Evolutionary conservation across 441 rosid species (phyloP).

Genomic region (Pelargonium cotyledonis): DNA sequence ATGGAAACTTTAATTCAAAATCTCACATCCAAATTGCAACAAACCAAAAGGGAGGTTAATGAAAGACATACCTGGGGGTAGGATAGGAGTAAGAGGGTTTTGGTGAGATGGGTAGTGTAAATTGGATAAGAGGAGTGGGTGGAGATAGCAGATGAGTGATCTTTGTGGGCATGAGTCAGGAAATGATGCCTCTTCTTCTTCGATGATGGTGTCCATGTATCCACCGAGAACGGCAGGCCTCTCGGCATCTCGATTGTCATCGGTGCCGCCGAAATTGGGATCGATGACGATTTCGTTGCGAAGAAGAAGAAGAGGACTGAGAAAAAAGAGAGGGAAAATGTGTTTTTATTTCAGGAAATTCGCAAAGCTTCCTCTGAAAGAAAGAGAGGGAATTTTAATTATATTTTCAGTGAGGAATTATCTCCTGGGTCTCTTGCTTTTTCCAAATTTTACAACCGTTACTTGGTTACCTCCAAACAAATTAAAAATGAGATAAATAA

Average conservation of each 20-base stretch:
- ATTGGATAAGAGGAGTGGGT: slow-evolving; percentile 49
- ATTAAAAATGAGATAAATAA: too few species aligned
- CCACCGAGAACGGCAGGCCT: slow-evolving; percentile 83
- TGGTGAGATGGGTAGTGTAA: slow-evolving; percentile 58
- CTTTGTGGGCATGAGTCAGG: slow-evolving; percentile 79
- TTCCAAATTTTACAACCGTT: too few species aligned
- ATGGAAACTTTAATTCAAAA: neutral
- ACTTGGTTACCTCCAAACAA: too few species aligned
- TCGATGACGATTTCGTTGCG: neutral
- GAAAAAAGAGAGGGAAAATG: neutral
- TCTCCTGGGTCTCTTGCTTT: too few species aligned
- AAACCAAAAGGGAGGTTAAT: neutral
- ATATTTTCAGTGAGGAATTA: too few species aligned
- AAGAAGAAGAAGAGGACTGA: neutral
- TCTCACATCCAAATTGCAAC: neutral
- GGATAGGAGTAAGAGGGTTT: slow-evolving; percentile 47
- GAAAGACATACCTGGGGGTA: slow-evolving; percentile 40
- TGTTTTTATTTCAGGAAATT: neutral
- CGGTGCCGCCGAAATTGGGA: slow-evolving; percentile 5
- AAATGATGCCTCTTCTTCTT: slow-evolving; percentile 64
- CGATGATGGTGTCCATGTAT: slow-evolving; percentile 56
- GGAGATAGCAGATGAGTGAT: slow-evolving; percentile 61
- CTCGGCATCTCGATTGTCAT: slow-evolving; percentile 79
- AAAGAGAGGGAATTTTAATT: slow-evolving; percentile 7
- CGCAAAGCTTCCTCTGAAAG: slow-evolving; percentile 20